Base-by-base conservation (phyloP, 257 asterid species). In the Nicotiana tabacum region DNA sequence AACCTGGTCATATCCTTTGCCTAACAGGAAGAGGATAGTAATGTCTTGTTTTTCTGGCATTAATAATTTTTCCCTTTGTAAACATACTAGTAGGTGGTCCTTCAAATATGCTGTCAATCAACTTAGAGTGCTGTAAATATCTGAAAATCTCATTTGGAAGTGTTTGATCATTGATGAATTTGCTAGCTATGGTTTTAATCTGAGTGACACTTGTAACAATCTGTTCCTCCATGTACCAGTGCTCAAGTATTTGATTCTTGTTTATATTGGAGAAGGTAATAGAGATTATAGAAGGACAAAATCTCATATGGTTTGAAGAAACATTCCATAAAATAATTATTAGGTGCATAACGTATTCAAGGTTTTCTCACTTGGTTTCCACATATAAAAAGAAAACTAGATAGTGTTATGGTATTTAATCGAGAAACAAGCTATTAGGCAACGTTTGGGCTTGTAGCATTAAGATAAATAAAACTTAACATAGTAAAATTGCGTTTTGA, bases 111-210 rank as follows among this genome's bases (percentile, higher is more conserved):
- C 0, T 24, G 8, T 15, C 80, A 2, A 76, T 76, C 80, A 51
- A 76, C 80, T 74, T 66, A 43, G 64, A 29, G 0, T 76, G 46
- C 17, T 76, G 80, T 76, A 76, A 76, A 76, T 76, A 76, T 4
- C 80, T 76, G 80, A 51, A 51, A 51, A 51, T 51, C 64, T 39
- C 64, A 0, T 76, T 76, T 76, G 80, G 27, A 29, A 51, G 46
- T 51, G 80, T 76, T 51, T 8, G 58, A 53, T 53, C 51, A 43
- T 51, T 8, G 78, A 39, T 72, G 58, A 43, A 43, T 72, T 72
- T 46, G 39, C 61, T 72, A 72, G 16, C 24, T 24, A 24, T 48
- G 79, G 79, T 72, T 72, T 12, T 35, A 43, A 70, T 6, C 78
- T 15, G 7, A 29, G 68, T 27, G 43, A 29, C n/a, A 29, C 9